Evolutionary conservation across 1,139 yeast genomes (phyloP).

Genomic region (Candida sanyaensis): DNA sequence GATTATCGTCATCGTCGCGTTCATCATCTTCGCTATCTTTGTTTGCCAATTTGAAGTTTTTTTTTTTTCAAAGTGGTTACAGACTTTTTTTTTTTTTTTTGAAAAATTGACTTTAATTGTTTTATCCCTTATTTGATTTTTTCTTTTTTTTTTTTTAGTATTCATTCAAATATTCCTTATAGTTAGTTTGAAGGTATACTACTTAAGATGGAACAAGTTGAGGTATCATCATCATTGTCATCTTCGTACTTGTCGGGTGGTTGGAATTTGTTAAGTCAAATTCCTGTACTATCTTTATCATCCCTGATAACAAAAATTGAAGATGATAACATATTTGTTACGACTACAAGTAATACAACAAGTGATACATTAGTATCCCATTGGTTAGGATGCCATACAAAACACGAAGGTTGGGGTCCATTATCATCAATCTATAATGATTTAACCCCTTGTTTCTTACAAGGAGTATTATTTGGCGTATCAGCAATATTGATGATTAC

Average conservation of each 20-base stretch:
- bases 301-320: not conserved
- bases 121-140: too few relatives aligned
- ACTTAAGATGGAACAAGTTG: conserved; percentile 14
- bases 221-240: conserved; percentile 7
- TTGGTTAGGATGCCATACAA: conserved; percentile 19
- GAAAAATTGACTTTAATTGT: too few relatives aligned
- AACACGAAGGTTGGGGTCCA: conserved; percentile 74
- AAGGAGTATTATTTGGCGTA: conserved; percentile 61
- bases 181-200: too few relatives aligned
- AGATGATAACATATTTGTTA: not conserved
- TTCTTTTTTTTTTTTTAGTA: too few relatives aligned
- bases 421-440: conserved; percentile 59
- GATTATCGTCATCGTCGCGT: too few relatives aligned
- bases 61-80: too few relatives aligned
- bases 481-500: conserved; percentile 55
- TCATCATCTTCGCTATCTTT: too few relatives aligned
- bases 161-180: too few relatives aligned
- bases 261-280: conserved; percentile 13
- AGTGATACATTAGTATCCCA: not conserved
- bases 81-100: too few relatives aligned
- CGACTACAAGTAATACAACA: not conserved
- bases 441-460: conserved; percentile 80
- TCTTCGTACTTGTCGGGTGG: conserved; percentile 7
- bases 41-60: too few relatives aligned
- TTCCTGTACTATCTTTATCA: conserved; percentile 9